A percentile compares a stretch with the other conserved stretches of the same genome.
Conservation (phyloP, 2,329 filamentous ascomycete species). For the Lojkania enalia region DNA sequence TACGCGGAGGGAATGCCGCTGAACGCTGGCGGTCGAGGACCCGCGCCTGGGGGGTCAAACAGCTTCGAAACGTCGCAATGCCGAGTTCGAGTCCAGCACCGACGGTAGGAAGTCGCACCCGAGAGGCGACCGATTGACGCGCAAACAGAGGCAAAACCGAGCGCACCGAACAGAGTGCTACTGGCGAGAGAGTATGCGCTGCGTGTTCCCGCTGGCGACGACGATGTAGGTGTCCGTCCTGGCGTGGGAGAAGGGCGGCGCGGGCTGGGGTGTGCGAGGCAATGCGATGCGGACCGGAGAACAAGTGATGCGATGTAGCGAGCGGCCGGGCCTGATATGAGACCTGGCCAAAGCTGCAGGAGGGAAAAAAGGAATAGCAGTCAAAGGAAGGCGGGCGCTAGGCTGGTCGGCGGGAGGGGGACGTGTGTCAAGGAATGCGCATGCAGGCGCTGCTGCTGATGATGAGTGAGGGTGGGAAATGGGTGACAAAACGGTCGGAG, state of each 20-base stretch:
- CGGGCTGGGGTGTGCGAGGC: conserved; percentile 17
- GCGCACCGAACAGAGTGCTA: conserved; percentile 12
- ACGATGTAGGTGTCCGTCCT: conserved; percentile 21
- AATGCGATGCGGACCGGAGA: conserved; percentile 19
- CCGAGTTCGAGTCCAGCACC: conserved; percentile 17
- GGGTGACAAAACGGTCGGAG: conserved; percentile 21
- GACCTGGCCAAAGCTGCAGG: conserved; percentile 23
- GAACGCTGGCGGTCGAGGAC: conserved; percentile 21
- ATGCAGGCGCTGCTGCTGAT: conserved; percentile 28
- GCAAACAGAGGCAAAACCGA: conserved; percentile 19
- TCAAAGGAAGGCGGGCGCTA: conserved; percentile 34
- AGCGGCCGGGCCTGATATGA: conserved; percentile 2
- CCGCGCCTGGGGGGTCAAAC: conserved; percentile 31
- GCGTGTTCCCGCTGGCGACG: conserved; percentile 17
- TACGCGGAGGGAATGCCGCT: conserved; percentile 19
- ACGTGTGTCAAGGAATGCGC: conserved; percentile 26
- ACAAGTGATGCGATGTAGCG: conserved; percentile 4
- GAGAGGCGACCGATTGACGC: conserved; percentile 28
- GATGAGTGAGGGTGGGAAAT: conserved; percentile 14
- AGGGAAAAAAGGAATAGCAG: conserved; percentile 9
- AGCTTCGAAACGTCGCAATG: conserved; percentile 42
- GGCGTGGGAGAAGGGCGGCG: conserved; percentile 12
- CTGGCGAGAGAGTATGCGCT: conserved; percentile 12
- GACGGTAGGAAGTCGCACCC: conserved; percentile 21
- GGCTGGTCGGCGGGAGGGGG: conserved; percentile 10